Evolutionary conservation across 352 stramenopile species (phyloP).

Genomic region (Phytophthora pluvialis): DNA sequence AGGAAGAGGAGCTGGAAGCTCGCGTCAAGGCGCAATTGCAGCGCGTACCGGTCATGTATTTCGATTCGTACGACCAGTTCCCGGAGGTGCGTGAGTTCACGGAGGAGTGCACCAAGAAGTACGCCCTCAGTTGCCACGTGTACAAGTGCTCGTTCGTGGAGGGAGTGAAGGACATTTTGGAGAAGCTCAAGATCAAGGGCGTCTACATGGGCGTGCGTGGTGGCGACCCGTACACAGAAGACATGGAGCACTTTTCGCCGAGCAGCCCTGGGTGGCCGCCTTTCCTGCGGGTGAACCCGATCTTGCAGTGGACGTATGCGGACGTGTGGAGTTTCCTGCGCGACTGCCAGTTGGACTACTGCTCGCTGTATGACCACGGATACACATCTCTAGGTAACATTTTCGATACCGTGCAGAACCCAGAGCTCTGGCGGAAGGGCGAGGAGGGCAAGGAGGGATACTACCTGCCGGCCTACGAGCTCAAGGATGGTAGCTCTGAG

Average conservation of each 20-base stretch:
- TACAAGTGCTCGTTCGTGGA: slow-evolving; percentile 93
- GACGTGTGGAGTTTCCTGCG: slow-evolving; percentile 95
- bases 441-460: slow-evolving; percentile 57
- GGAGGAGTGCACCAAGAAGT: slow-evolving; percentile 64
- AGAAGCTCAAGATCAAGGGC: slow-evolving; percentile 86
- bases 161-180: slow-evolving; percentile 92
- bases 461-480: slow-evolving; percentile 76
- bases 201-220: slow-evolving; percentile 91
- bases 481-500: slow-evolving; percentile 75
- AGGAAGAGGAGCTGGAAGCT: slow-evolving; percentile 56
- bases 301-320: slow-evolving; percentile 96
- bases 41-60: slow-evolving; percentile 94
- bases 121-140: slow-evolving; percentile 68
- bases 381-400: slow-evolving; percentile 95
- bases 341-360: slow-evolving; percentile 89
- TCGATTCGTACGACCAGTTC: slow-evolving; percentile 96
- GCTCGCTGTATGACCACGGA: slow-evolving; percentile 91
- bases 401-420: slow-evolving; percentile 95
- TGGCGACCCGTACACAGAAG: slow-evolving; percentile 93
- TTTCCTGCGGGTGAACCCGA: slow-evolving; percentile 98
- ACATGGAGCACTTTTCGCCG: slow-evolving; percentile 86
- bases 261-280: slow-evolving; percentile 93
- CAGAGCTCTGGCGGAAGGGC: slow-evolving; percentile 82
- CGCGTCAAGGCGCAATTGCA: slow-evolving; percentile 52
- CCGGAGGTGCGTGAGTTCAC: slow-evolving; percentile 92